Percentiles rank a stretch among this genome's conserved stretches.
These are phyloP conservation scores for Aureobasidium namibiae DNA, from an alignment of 2,329 filamentous ascomycete genomes.

Conservation along the genomic window DNA sequence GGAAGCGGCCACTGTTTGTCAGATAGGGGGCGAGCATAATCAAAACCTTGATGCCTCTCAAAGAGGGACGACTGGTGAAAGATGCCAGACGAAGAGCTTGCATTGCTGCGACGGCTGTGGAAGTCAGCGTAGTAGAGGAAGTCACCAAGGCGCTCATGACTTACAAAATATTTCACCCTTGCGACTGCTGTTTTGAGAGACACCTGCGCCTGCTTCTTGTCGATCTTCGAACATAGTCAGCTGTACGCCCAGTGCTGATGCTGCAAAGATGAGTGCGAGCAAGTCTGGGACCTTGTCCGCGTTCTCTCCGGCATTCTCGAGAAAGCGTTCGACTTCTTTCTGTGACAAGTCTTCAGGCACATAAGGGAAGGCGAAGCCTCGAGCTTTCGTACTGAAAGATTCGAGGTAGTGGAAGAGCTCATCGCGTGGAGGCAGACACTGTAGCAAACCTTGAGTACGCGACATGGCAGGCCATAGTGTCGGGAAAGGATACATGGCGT, in stretches of 20 bases:
- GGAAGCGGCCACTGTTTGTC: constrained; percentile 41
- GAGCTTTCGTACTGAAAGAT: constrained; percentile 35
- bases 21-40: constrained; percentile 43
- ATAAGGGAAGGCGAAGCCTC: constrained; percentile 38
- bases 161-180: constrained; percentile 36
- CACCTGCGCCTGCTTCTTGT: constrained; percentile 29
- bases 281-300: constrained; percentile 38
- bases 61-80: constrained; percentile 40
- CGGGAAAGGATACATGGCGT: constrained; percentile 35
- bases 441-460: constrained; percentile 28
- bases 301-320: constrained; percentile 34
- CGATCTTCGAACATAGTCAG: constrained; percentile 36
- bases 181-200: not conserved
- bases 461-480: constrained; percentile 33
- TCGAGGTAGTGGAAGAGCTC: constrained; percentile 33
- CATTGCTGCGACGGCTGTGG: constrained; percentile 40
- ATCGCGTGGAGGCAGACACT: constrained; percentile 31
- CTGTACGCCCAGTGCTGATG: constrained; percentile 39
- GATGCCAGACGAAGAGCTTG: constrained; percentile 42
- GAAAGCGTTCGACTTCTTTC: constrained; percentile 38
- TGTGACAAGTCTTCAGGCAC: constrained; percentile 36
- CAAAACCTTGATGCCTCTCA: constrained; percentile 38
- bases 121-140: not conserved
- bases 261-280: constrained; percentile 41
- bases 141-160: constrained; percentile 18